A percentile compares a stretch with the other conserved stretches of the same genome.
phyloP scores from a whole-genome alignment of 1,284 basidiomycete genomes.

The Ustilago curta region DNA sequence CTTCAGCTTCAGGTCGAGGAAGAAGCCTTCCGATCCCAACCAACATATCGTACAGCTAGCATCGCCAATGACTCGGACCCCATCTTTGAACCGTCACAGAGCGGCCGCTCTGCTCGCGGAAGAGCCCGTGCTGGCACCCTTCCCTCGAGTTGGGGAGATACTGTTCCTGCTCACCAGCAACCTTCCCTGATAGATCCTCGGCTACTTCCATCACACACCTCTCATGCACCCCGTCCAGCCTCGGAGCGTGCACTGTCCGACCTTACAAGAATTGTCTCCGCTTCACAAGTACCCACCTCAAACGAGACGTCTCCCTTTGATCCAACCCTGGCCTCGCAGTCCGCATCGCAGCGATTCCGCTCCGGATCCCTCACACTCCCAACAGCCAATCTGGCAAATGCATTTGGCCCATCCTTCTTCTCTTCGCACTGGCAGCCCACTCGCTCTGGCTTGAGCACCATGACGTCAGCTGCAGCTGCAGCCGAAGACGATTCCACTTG shows the following conservation, averaged over 20 bases:
- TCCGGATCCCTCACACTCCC: slow-evolving; percentile 53
- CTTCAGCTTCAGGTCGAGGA: slow-evolving; percentile 55
- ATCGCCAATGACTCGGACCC: slow-evolving; percentile 51
- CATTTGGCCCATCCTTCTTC: slow-evolving; percentile 58
- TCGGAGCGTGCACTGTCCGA: neutral
- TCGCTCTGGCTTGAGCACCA: slow-evolving; percentile 46
- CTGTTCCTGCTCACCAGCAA: slow-evolving; percentile 14
- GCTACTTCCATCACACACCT: neutral
- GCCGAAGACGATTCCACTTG: slow-evolving; percentile 20
- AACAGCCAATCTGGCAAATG: slow-evolving; percentile 41
- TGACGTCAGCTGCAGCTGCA: slow-evolving; percentile 32
- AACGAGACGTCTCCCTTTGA: neutral
- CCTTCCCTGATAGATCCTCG: slow-evolving; percentile 10
- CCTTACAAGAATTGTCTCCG: slow-evolving; percentile 3
- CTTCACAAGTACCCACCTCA: slow-evolving; percentile 5
- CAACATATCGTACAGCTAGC: slow-evolving; percentile 36
- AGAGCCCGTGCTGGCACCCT: slow-evolving; percentile 59
- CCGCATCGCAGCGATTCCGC: slow-evolving; percentile 32
- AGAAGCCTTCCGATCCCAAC: slow-evolving; percentile 29
- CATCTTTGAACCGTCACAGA: slow-evolving; percentile 27
- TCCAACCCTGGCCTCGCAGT: slow-evolving; percentile 9
- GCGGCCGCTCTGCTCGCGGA: slow-evolving; percentile 29
- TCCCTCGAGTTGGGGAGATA: slow-evolving; percentile 56
- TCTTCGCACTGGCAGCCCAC: slow-evolving; percentile 54
- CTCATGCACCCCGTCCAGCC: neutral